Percentiles rank a stretch among this genome's conserved stretches.
phyloP scores from a whole-genome alignment of 1,284 basidiomycete genomes.

The Pseudozyma tsukubaensis region DNA sequence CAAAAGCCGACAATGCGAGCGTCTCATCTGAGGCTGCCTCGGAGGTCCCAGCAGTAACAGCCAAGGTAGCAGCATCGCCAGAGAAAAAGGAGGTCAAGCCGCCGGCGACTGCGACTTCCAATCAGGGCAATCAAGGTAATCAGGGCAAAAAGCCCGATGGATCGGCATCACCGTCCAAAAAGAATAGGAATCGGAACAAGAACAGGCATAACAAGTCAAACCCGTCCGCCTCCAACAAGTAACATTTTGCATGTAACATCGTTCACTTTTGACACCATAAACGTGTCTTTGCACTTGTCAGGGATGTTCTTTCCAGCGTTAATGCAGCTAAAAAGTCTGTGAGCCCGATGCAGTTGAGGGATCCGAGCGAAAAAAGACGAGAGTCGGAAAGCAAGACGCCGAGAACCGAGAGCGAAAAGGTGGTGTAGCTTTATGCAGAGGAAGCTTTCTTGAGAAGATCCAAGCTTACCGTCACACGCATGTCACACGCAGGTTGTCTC shows the following conservation, averaged over 20 bases:
- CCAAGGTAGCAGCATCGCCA: not conserved
- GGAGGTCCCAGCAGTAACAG: not conserved
- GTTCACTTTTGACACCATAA: no score
- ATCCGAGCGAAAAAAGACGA: not conserved
- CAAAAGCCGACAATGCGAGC: constrained; percentile 16
- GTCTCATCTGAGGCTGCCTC: constrained; percentile 9
- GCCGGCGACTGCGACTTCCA: constrained; percentile 5
- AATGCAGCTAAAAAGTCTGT: no score
- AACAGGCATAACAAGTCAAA: constrained; percentile 39
- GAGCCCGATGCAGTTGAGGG: no score
- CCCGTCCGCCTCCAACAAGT: constrained; percentile 25
- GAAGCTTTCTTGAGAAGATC: constrained; percentile 17
- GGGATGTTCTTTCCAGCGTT: no score
- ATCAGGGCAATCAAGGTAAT: constrained; percentile 8
- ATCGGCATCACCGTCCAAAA: constrained; percentile 23
- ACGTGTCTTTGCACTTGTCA: no score
- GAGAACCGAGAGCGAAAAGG: not conserved
- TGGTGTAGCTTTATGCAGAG: constrained; percentile 5
- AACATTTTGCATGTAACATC: not conserved
- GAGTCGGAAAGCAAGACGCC: constrained; percentile 9
- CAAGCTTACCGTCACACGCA: not conserved
- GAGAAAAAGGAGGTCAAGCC: constrained; percentile 2
- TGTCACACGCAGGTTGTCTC: no score
- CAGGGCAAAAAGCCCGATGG: constrained; percentile 24
- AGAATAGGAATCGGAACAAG: constrained; percentile 18